These are phyloP conservation scores for Candida golubevii DNA, from an alignment of 805 yeast species.

Conservation along the genomic window DNA sequence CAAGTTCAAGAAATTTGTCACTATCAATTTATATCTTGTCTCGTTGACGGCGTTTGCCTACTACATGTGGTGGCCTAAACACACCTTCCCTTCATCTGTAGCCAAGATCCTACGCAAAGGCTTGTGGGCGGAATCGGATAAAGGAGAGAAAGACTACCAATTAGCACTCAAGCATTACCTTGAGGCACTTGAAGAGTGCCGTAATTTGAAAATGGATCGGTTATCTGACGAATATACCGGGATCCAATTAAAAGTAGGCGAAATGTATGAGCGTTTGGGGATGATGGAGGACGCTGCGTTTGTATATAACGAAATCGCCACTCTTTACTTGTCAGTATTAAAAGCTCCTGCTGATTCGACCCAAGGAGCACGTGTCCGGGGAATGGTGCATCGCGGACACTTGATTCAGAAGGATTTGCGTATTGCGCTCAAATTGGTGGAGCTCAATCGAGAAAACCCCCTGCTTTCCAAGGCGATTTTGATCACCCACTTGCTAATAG, in stretches of 20 bases:
- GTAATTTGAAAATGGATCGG: slow-evolving; percentile 49
- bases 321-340: slow-evolving; percentile 52
- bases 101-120: slow-evolving; percentile 72
- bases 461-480: slow-evolving; percentile 52
- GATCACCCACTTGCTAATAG: slow-evolving; percentile 58
- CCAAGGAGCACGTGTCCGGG: slow-evolving; percentile 20
- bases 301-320: slow-evolving; percentile 63
- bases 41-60: slow-evolving; percentile 26
- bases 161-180: slow-evolving; percentile 70
- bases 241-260: slow-evolving; percentile 79
- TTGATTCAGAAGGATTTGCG: slow-evolving; percentile 67
- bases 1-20: slow-evolving; percentile 12
- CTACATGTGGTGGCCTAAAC: slow-evolving; percentile 59
- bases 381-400: slow-evolving; percentile 44
- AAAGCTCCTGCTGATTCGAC: slow-evolving; percentile 31
- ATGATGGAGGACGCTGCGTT: slow-evolving; percentile 60
- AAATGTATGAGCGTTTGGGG: slow-evolving; percentile 72
- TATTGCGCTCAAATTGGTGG: slow-evolving; percentile 63
- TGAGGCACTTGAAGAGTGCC: slow-evolving; percentile 65
- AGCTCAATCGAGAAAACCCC: slow-evolving; percentile 45
- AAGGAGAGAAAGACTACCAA: slow-evolving; percentile 56
- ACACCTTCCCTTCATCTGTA: slow-evolving; percentile 63
- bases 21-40: slow-evolving; percentile 13
- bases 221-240: slow-evolving; percentile 84
- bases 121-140: slow-evolving; percentile 77